phyloP scores from a whole-genome alignment of 495 filamentous ascomycete genomes.

The Annulohypoxylon bovei region DNA sequence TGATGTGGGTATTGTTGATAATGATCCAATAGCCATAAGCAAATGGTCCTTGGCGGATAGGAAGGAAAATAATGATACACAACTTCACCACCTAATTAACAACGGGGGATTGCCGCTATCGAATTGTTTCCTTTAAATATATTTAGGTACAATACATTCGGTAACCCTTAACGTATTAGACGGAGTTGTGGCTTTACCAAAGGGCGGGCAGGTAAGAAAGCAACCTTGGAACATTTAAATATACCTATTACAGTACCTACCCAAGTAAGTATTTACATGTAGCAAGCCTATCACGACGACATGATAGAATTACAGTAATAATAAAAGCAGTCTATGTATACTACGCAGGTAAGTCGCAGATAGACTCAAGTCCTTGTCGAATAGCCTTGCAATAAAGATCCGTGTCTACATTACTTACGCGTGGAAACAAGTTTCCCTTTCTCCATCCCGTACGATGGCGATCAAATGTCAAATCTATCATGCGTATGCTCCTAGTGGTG shows the following conservation, averaged over 20 bases:
- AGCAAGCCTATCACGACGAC: neutral
- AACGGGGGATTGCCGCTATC: constrained; percentile 17
- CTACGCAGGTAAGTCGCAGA: constrained; percentile 17
- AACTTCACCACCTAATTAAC: constrained; percentile 13
- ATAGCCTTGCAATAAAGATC: constrained; percentile 19
- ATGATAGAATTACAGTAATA: constrained; percentile 14
- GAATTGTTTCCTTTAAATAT: constrained; percentile 2
- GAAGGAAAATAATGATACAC: constrained; percentile 18
- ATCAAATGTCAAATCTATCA: constrained; percentile 27
- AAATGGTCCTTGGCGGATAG: constrained; percentile 7
- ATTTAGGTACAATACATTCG: neutral
- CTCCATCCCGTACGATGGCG: constrained; percentile 20
- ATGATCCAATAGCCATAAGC: constrained; percentile 30
- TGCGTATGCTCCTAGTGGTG: constrained; percentile 34
- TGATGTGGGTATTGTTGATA: constrained; percentile 24
- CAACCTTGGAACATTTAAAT: neutral
- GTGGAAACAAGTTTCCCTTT: constrained; percentile 13
- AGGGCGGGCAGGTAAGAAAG: neutral
- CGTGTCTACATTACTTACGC: constrained; percentile 19
- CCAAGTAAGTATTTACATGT: neutral
- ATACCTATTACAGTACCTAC: too few species aligned
- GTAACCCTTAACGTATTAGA: neutral
- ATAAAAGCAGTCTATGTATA: neutral
- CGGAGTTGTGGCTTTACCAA: constrained; percentile 1
- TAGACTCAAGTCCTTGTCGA: constrained; percentile 14